A percentile compares a stretch with the other conserved stretches of the same genome.
Evolutionary conservation across 768 basidiomycete genomes (phyloP).

Genomic region (Hemileccinum impolitum): DNA sequence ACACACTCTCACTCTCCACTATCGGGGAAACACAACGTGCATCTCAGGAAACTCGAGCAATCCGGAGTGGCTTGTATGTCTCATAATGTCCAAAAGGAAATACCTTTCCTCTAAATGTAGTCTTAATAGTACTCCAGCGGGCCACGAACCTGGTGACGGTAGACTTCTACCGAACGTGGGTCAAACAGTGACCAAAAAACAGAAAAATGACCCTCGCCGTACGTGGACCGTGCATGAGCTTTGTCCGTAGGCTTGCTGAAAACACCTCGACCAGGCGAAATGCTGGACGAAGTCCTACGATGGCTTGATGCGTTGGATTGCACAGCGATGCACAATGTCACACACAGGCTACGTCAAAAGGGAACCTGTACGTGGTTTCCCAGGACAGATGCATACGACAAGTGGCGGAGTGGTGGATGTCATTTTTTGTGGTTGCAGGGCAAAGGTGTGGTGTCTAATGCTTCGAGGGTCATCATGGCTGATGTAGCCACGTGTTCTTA

Average conservation of each 20-base stretch:
- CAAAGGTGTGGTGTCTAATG: not conserved
- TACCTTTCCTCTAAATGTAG: too few relatives aligned
- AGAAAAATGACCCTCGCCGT: not conserved
- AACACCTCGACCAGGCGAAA: not conserved
- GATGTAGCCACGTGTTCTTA: not conserved
- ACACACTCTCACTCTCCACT: too few relatives aligned
- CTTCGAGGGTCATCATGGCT: not conserved
- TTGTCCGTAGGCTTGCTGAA: too few relatives aligned
- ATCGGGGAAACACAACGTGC: too few relatives aligned
- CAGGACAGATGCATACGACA: not conserved
- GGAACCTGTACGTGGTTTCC: not conserved
- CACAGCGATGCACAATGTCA: not conserved
- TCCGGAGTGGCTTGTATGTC: too few relatives aligned
- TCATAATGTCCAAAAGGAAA: too few relatives aligned
- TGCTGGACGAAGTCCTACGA: not conserved
- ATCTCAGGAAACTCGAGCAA: not conserved
- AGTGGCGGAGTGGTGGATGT: not conserved
- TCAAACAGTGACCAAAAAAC: too few relatives aligned
- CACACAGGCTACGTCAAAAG: not conserved
- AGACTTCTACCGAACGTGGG: too few relatives aligned
- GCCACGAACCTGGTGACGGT: not conserved
- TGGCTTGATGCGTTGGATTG: conserved; percentile 2
- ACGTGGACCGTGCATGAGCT: not conserved
- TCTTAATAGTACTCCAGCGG: too few relatives aligned
- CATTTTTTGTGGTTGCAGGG: conserved; percentile 4